phyloP scores from a whole-genome alignment of 805 yeast species.

The Ogataea kodamae region DNA sequence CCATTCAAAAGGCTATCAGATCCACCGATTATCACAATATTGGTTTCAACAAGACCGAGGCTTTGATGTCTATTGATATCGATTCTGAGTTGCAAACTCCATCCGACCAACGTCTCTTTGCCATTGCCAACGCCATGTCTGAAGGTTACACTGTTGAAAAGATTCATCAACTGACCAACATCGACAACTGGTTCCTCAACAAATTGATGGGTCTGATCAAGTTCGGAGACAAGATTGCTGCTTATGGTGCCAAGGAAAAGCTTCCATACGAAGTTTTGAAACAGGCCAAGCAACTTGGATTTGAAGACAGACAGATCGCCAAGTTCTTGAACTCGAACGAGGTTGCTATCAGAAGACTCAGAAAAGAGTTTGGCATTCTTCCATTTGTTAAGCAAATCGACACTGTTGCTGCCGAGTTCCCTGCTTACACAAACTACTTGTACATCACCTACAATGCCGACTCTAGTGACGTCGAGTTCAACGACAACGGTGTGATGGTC shows the following conservation, averaged over 20 bases:
- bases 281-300: slow-evolving; percentile 94
- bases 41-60: slow-evolving; percentile 84
- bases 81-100: slow-evolving; percentile 94
- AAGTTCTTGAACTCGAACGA: slow-evolving; percentile 84
- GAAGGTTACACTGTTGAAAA: slow-evolving; percentile 88
- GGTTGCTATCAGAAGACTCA: slow-evolving; percentile 83
- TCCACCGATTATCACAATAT: slow-evolving; percentile 93
- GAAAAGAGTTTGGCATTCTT: slow-evolving; percentile 79
- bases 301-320: slow-evolving; percentile 95
- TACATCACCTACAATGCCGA: slow-evolving; percentile 95
- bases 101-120: slow-evolving; percentile 94
- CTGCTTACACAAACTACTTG: slow-evolving; percentile 90
- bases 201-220: slow-evolving; percentile 73
- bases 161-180: slow-evolving; percentile 86
- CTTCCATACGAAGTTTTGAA: slow-evolving; percentile 62
- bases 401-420: slow-evolving; percentile 99
- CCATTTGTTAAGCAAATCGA: slow-evolving; percentile 97
- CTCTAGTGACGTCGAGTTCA: slow-evolving; percentile 78
- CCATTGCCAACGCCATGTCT: slow-evolving; percentile 90
- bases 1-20: slow-evolving; percentile 95
- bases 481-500: slow-evolving; percentile 93
- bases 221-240: slow-evolving; percentile 60
- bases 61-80: slow-evolving; percentile 86
- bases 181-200: slow-evolving; percentile 95
- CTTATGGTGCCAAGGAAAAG: slow-evolving; percentile 54